These are phyloP conservation scores for Vigna reflexopilosa DNA, from an alignment of 306 rosid species.

Conservation along the genomic window DNA sequence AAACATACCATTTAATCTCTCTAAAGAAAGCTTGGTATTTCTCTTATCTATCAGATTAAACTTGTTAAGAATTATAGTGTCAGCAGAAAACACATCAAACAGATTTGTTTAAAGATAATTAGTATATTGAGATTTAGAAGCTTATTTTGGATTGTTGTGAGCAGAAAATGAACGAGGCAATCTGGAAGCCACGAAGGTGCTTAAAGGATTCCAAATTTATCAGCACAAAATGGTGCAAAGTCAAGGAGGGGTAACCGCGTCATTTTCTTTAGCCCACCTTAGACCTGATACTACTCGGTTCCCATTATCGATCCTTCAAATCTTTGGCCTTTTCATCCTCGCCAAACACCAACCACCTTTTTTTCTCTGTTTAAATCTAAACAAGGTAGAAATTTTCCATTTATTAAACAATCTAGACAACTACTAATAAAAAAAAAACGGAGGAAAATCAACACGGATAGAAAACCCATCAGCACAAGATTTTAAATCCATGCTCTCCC, in stretches of 20 bases:
- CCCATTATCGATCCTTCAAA: constrained; percentile 7
- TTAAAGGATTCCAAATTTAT: background rate
- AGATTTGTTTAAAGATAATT: background rate
- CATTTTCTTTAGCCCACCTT: constrained; percentile 45
- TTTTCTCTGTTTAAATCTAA: constrained; percentile 22
- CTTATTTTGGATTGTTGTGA: background rate
- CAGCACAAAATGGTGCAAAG: constrained; percentile 35
- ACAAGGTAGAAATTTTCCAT: constrained; percentile 23
- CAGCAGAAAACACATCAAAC: too few species aligned
- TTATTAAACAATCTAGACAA: constrained; percentile 33
- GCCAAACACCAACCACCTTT: constrained; percentile 46
- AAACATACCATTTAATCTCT: too few species aligned
- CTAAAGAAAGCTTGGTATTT: too few species aligned
- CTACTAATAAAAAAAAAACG: background rate
- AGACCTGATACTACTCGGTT: constrained; percentile 55
- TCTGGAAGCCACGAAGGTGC: constrained; percentile 37
- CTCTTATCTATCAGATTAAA: too few species aligned
- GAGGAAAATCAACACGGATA: constrained; percentile 49
- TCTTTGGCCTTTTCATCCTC: constrained; percentile 28
- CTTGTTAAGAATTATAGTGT: too few species aligned
- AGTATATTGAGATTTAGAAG: too few species aligned
- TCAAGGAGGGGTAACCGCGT: constrained; percentile 65
- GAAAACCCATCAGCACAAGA: constrained; percentile 39
- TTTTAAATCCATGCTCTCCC: constrained; percentile 41
- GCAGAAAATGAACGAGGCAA: constrained; percentile 25